Evolutionary conservation across 129 eudicot species (phyloP), one percentile per base, ranked within the genome.

Genomic region (Dittrichia graveolens): DNA sequence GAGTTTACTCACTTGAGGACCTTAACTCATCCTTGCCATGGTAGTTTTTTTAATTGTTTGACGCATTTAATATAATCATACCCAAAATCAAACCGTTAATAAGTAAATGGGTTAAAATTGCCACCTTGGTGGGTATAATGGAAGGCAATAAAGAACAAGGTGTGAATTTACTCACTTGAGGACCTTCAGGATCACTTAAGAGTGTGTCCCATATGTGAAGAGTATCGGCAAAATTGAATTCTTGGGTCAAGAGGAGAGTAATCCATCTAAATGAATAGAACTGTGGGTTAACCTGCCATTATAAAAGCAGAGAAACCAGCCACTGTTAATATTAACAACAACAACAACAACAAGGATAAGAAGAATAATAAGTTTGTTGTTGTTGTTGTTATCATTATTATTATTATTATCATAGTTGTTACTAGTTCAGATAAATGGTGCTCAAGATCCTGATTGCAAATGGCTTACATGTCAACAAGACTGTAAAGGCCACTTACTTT

Each of bases 181-280:
- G 73, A 48, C 91, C 91, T 59, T 76, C 78, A 3, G 84, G 84
- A 59, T 78, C 52, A 60, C 88, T 83, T 62, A 86, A 75, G 40
- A 86, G 86, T 38, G 85, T 67, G 73, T 91, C 97, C 97, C 97
- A 88, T 52, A 91, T 88, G 19, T 78, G 77, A 42, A 84, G 88
- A 71, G 73, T 82, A 43, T 86, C 95, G 0, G 90, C 67, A 72
- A 91, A 91, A 67, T 80, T 80, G 79, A 88, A 91, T 63, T 91
- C 92, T 75, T 86, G 95, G 76, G 95, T 91, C 84, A 86, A 77
- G 16, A 91, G 87, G 18, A 88, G 97, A 45, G 92, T 91, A 16
- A 91, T 91, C 97, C 97, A 91, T 75, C 92, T 85, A 74, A 91
- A 88, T 58, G 97, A 90, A 74, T 91, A 91, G 72, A 88, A 91